Percentiles rank a stretch among this genome's conserved stretches.
These are phyloP conservation scores for Diutina rugosa DNA, from an alignment of 1,139 yeast genomes.

Conservation along the genomic window DNA sequence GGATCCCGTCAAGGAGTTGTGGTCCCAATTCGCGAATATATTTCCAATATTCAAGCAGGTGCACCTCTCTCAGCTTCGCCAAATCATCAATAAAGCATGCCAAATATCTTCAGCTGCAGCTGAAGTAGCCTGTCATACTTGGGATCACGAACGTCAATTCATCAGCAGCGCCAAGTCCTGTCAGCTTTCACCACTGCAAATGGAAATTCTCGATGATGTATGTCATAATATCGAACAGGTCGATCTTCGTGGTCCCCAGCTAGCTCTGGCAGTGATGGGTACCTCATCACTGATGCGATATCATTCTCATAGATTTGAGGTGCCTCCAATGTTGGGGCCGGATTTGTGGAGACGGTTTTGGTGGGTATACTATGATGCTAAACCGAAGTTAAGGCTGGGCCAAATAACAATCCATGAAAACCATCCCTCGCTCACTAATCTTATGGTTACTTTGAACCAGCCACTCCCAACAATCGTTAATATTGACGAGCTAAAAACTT, in stretches of 20 bases:
- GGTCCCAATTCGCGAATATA: conserved; percentile 6
- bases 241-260: not conserved
- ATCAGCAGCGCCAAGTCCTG: not conserved
- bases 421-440: not conserved
- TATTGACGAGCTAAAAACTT: not conserved
- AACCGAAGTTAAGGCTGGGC: not conserved
- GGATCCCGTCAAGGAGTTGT: conserved; percentile 1
- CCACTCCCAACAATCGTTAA: not conserved
- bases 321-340: not conserved
- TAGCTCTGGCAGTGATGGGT: not conserved
- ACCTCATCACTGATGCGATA: not conserved
- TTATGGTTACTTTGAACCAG: not conserved
- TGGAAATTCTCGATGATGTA: not conserved
- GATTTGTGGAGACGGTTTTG: not conserved
- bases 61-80: conserved; percentile 5
- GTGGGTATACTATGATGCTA: not conserved
- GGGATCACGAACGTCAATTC: not conserved
- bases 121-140: not conserved
- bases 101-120: conserved; percentile 3
- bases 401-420: not conserved
- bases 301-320: not conserved
- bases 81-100: conserved; percentile 5
- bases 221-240: not conserved
- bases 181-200: not conserved
- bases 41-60: conserved; percentile 6